Percentiles rank a stretch among this genome's conserved stretches.
phyloP scores from a whole-genome alignment of 2,329 filamentous ascomycete genomes.

The Rutstroemia sp. region DNA sequence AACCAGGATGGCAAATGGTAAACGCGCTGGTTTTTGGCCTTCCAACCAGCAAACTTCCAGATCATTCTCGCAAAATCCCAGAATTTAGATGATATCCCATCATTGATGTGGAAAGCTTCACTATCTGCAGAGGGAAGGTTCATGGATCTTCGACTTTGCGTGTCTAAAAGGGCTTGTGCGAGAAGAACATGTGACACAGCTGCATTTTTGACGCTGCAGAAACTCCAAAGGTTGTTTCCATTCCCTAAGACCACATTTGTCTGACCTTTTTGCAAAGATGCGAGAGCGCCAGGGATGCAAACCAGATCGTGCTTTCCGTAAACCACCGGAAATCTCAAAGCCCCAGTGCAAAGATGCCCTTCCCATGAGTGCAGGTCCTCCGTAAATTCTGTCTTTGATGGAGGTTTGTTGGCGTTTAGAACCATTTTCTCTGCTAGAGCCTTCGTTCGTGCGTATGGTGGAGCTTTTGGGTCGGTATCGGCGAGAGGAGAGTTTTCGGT shows the following conservation, averaged over 20 bases:
- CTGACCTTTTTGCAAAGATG: background rate
- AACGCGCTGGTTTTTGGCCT: background rate
- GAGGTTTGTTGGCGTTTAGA: background rate
- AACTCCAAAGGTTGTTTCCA: background rate
- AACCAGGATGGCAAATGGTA: background rate
- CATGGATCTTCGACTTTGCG: background rate
- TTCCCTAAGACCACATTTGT: background rate
- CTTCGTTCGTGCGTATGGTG: background rate
- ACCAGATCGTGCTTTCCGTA: slow-evolving; percentile 1
- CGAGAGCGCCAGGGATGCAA: background rate
- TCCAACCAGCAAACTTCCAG: background rate
- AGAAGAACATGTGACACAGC: background rate
- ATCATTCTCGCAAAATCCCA: slow-evolving; percentile 2
- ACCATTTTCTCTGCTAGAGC: slow-evolving; percentile 2
- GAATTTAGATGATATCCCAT: background rate
- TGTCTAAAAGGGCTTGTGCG: background rate
- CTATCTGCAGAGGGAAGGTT: background rate
- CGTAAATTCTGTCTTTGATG: background rate
- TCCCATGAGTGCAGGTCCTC: background rate
- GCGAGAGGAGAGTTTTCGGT: slow-evolving; percentile 3
- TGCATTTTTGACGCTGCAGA: slow-evolving; percentile 1
- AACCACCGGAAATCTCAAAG: background rate
- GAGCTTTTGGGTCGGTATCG: background rate
- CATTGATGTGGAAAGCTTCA: slow-evolving; percentile 1
- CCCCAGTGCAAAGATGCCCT: background rate